Evolutionary conservation across 2,329 filamentous ascomycete species (phyloP).

Genomic region (Fulvia fulva): DNA sequence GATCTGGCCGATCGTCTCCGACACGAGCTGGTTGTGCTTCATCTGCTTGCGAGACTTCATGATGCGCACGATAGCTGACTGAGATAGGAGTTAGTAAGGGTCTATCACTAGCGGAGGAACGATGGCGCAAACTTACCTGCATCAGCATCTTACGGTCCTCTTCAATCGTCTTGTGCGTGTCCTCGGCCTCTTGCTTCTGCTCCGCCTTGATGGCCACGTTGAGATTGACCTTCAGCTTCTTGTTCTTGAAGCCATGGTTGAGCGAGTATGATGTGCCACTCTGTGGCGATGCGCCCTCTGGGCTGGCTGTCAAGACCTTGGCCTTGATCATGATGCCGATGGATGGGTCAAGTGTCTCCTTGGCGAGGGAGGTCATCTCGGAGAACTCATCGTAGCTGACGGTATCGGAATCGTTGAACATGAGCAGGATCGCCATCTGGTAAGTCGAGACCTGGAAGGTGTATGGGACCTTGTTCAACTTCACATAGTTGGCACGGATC

Average conservation of each 20-base stretch:
- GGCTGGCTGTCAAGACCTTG: constrained; percentile 73
- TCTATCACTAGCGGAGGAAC: not conserved
- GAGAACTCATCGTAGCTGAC: constrained; percentile 85
- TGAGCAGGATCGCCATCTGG: constrained; percentile 90
- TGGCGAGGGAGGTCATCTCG: constrained; percentile 71
- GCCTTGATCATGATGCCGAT: constrained; percentile 86
- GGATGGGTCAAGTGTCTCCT: constrained; percentile 81
- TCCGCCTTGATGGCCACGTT: constrained; percentile 94
- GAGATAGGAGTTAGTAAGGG: constrained; percentile 31
- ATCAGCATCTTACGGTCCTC: constrained; percentile 94
- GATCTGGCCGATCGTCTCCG: constrained; percentile 94
- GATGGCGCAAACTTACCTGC: constrained; percentile 63
- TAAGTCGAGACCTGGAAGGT: constrained; percentile 97
- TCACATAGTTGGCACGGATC: constrained; percentile 89
- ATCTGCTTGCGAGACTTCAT: constrained; percentile 99
- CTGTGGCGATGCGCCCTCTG: constrained; percentile 70
- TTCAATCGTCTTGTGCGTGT: constrained; percentile 99
- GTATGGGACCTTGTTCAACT: constrained; percentile 80
- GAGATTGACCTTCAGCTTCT: constrained; percentile 95
- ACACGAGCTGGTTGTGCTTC: constrained; percentile 92
- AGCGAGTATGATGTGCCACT: constrained; percentile 75
- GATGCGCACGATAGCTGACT: constrained; percentile 98
- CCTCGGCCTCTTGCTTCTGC: constrained; percentile 90
- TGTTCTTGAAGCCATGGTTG: constrained; percentile 95
- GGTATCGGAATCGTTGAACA: constrained; percentile 89